Percentiles rank a stretch among this genome's conserved stretches.
phyloP scores from a whole-genome alignment of 305 asterid genomes.

The Solanum hybrid region DNA sequence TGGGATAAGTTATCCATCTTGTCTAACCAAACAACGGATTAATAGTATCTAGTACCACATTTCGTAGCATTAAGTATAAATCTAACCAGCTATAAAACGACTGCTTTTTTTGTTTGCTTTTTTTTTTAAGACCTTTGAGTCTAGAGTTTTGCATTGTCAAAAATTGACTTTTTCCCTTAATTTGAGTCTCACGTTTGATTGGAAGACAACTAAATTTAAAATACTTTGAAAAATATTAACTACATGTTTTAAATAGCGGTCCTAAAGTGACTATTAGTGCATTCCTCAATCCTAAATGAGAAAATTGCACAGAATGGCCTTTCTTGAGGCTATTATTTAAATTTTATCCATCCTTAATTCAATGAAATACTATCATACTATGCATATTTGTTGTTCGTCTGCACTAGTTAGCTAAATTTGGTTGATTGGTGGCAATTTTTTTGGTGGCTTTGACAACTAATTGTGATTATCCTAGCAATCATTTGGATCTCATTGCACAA shows the following conservation, averaged over 20 bases:
- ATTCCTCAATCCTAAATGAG: neutral
- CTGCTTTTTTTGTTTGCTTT: neutral
- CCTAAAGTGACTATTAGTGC: neutral
- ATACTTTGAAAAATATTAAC: neutral
- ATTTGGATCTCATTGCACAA: neutral
- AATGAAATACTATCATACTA: neutral
- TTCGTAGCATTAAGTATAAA: no score
- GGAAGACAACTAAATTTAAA: neutral
- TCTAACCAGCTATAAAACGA: neutral
- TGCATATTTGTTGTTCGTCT: neutral
- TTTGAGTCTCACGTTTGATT: neutral
- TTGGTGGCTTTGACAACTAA: neutral
- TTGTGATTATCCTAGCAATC: neutral
- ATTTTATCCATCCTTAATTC: neutral
- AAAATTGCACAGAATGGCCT: neutral
- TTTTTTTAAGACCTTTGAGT: neutral
- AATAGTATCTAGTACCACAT: neutral
- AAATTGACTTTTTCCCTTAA: neutral
- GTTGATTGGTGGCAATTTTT: neutral
- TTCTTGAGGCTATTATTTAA: neutral
- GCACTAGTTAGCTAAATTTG: neutral
- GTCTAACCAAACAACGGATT: no score
- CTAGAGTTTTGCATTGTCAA: neutral
- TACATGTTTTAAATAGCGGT: neutral
- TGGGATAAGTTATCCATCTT: no score